Evolutionary conservation across 2,329 filamentous ascomycete species (phyloP), one percentile per base, ranked within the genome.

Genomic region (Dichotomopilus funicola): DNA sequence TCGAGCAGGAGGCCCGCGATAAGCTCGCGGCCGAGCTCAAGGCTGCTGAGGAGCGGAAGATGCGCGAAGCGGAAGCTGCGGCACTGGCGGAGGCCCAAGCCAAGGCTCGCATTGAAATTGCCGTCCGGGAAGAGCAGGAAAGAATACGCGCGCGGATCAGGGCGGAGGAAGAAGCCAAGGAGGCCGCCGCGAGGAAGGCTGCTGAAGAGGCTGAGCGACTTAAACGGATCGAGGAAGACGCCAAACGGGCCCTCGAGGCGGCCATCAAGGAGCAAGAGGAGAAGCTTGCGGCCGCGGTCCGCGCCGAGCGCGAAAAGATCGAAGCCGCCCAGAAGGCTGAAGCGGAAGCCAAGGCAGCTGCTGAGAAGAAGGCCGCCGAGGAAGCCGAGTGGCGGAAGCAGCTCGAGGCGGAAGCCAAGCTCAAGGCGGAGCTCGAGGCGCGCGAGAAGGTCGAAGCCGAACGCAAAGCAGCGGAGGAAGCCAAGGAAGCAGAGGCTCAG

Each of bases 401-500:
- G 31, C 74, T 77, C 12, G 71, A 63, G 43, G 65, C 67, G 3
- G 72, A 72, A 47, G 71, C 69, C 46, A 62, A 62, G 53, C 52
- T 62, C 1, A 68, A 71, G 51, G 78, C 80, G 63, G 78, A 76
- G 60, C 72, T 75, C 27, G 75, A 74, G 55, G 72, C 74, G n/a
- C 71, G 72, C 41, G 72, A 72, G 53, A 73, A 70, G 37, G 66
- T 71, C 2, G 72, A 73, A 54, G 65, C 76, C n/a, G 74, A 76
- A 51, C 55, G 57, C 44, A 59, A 62, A 53, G 68, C 64, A 1
- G 66, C 66, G 10, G 67, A 67, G 38, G 72, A 72, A 2, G 77
- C 75, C 4, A 70, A 80, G 64, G 75, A 73, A 2, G 77, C 78
- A 3, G 75, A 77, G 51, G 77, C 74, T 31, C 73, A 74, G 2